These are phyloP conservation scores for Talaromyces ruber DNA, from an alignment of 495 filamentous ascomycete species.

Conservation along the genomic window DNA sequence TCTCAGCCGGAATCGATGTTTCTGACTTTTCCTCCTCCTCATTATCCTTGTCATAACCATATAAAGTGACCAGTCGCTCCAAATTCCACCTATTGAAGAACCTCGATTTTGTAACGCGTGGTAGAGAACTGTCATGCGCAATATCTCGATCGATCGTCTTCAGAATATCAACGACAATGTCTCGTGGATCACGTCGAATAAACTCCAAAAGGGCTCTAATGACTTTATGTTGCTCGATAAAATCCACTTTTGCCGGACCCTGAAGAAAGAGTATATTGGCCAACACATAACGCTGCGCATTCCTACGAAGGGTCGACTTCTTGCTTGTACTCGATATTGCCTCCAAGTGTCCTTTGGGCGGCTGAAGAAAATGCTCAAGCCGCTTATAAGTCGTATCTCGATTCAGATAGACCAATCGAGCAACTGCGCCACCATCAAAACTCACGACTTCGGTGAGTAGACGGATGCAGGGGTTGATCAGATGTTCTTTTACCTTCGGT, in stretches of 20 bases:
- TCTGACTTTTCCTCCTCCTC: conserved; percentile 28
- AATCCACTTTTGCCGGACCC: conserved; percentile 59
- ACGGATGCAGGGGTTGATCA: conserved; percentile 76
- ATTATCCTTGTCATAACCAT: conserved; percentile 46
- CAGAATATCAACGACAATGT: conserved; percentile 59
- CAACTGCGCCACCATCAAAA: conserved; percentile 73
- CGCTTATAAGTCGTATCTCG: conserved; percentile 66
- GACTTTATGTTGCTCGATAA: conserved; percentile 66
- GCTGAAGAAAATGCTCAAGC: conserved; percentile 46
- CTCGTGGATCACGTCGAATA: conserved; percentile 63
- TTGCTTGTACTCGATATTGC: conserved; percentile 47
- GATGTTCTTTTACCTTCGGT: conserved; percentile 66
- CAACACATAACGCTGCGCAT: conserved; percentile 68
- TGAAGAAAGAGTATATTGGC: conserved; percentile 64
- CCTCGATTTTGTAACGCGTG: conserved; percentile 59
- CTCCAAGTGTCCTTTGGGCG: conserved; percentile 37
- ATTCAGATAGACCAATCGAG: conserved; percentile 58
- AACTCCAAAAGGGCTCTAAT: conserved; percentile 59
- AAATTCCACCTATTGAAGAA: conserved; percentile 65
- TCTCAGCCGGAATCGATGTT: conserved; percentile 43
- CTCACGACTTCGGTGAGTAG: conserved; percentile 69
- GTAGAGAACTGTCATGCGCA: conserved; percentile 59
- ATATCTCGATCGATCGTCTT: conserved; percentile 55
- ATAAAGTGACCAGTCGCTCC: conserved; percentile 61
- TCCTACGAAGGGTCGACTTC: conserved; percentile 64